phyloP scores from a whole-genome alignment of 768 basidiomycete species.

The Lactifluus piperatus region DNA sequence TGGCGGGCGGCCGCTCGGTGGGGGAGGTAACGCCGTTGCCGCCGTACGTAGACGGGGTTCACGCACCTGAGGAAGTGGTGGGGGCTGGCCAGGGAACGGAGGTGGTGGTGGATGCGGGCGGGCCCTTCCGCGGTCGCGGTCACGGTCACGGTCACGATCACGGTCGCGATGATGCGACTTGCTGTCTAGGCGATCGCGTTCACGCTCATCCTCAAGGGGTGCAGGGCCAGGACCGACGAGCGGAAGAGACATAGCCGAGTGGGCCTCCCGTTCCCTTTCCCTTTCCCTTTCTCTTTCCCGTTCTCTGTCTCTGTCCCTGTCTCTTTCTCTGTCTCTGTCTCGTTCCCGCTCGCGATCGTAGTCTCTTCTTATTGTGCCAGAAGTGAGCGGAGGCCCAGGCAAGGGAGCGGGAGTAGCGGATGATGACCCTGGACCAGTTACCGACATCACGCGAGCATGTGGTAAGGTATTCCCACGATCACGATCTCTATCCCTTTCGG shows the following conservation, averaged over 20 bases:
- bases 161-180: constrained; percentile 8
- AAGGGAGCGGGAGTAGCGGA: constrained; percentile 13
- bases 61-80: constrained; percentile 7
- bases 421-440: neutral
- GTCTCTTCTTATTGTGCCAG: constrained; percentile 4
- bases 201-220: constrained; percentile 16
- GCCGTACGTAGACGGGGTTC: constrained; percentile 7
- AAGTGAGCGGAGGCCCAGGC: constrained; percentile 8
- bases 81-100: constrained; percentile 8
- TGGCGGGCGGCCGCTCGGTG: constrained; percentile 23
- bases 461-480: constrained; percentile 16
- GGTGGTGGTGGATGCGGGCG: constrained; percentile 13
- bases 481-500: constrained; percentile 16
- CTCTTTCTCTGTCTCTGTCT: constrained; percentile 22
- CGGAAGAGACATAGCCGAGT: constrained; percentile 3
- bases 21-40: constrained; percentile 3
- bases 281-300: neutral
- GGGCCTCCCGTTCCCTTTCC: constrained; percentile 18
- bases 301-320: constrained; percentile 19
- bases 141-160: constrained; percentile 20
- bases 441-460: constrained; percentile 4
- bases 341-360: constrained; percentile 18
- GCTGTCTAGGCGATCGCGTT: constrained; percentile 18
- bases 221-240: constrained; percentile 1
- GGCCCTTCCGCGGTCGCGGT: constrained; percentile 25